phyloP scores from a whole-genome alignment of 106 monocot species.

The Dendrobium huoshanense region DNA sequence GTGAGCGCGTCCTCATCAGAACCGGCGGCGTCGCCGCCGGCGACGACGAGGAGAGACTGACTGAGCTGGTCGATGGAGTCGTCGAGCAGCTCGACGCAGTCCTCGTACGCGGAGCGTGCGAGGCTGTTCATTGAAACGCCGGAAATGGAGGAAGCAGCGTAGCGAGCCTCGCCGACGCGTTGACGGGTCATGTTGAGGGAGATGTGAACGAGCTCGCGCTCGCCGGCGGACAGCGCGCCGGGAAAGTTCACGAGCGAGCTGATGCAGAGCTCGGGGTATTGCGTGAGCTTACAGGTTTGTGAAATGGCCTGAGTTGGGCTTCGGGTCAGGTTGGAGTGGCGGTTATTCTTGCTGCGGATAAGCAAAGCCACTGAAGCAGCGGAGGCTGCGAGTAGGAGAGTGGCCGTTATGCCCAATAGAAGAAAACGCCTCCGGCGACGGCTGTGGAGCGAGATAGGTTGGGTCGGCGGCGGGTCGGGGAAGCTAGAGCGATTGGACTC shows the following conservation, averaged over 20 bases:
- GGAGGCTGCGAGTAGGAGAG: constrained; percentile 27
- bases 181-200: constrained; percentile 81
- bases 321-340: not conserved
- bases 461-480: not conserved
- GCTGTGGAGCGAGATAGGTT: not conserved
- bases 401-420: constrained; percentile 10
- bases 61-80: constrained; percentile 51
- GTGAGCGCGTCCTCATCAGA: constrained; percentile 64
- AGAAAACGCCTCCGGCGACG: constrained; percentile 4
- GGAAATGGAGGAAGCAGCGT: constrained; percentile 45
- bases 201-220: constrained; percentile 62
- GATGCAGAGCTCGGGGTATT: constrained; percentile 52
- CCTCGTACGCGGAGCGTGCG: constrained; percentile 59
- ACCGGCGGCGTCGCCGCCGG: not conserved
- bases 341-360: constrained; percentile 1
- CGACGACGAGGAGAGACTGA: constrained; percentile 38
- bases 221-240: constrained; percentile 33
- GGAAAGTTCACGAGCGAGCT: constrained; percentile 61
- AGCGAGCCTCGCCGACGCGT: constrained; percentile 42
- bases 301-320: constrained; percentile 48
- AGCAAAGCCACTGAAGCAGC: constrained; percentile 18
- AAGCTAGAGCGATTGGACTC: constrained; percentile 9
- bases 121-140: constrained; percentile 33
- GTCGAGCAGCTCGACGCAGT: constrained; percentile 88
- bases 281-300: constrained; percentile 39